Conservation (phyloP, 169 alveolate species). For the Ichthyophthirius multifiliis region DNA sequence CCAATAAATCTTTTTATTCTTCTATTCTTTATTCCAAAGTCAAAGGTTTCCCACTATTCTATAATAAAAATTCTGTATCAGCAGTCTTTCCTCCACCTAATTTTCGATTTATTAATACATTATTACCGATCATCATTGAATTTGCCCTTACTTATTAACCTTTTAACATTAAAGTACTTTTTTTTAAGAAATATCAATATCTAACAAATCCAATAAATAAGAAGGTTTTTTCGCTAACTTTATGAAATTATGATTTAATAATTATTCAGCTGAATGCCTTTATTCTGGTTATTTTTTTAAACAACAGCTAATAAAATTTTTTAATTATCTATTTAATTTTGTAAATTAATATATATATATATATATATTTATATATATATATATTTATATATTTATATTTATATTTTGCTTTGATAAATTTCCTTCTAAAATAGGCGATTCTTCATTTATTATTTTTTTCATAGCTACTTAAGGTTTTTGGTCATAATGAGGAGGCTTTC, state of each 20-base stretch:
- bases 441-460: conserved; percentile 71
- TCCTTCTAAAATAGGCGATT: conserved; percentile 75
- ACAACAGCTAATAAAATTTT: background rate
- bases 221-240: conserved; percentile 1
- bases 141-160: background rate
- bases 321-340: background rate
- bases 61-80: background rate
- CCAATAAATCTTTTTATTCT: conserved; percentile 6
- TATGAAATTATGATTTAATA: background rate
- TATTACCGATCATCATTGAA: background rate
- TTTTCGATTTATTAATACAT: background rate
- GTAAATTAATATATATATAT: background rate
- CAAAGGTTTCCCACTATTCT: background rate
- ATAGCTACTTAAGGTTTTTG: conserved; percentile 67
- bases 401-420: background rate
- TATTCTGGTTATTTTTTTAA: background rate
- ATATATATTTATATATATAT: background rate
- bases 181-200: background rate
- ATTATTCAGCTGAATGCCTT: background rate
- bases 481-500: conserved; percentile 81
- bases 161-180: background rate
- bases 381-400: background rate
- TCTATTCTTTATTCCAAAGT: background rate
- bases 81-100: background rate
- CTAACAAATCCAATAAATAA: background rate